phyloP scores from a whole-genome alignment of 2,329 filamentous ascomycete genomes.

The Colletotrichum zoysiae region DNA sequence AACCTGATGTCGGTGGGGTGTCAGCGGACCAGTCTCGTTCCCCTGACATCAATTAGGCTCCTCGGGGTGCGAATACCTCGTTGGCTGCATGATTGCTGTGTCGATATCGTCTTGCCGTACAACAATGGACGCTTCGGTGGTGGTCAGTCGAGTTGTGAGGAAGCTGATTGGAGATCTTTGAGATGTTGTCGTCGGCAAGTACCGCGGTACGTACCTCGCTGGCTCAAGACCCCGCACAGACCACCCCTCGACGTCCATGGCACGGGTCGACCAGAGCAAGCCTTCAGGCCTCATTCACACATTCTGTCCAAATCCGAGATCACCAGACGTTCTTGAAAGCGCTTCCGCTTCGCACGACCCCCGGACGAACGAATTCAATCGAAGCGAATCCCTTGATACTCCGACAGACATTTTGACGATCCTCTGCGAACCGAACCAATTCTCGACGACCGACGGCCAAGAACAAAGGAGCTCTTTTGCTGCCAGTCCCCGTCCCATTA shows the following conservation, averaged over 20 bases:
- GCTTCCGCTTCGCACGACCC: constrained; percentile 24
- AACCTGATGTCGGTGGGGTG: constrained; percentile 52
- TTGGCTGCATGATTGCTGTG: constrained; percentile 48
- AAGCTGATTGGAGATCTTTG: constrained; percentile 42
- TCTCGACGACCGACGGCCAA: constrained; percentile 30
- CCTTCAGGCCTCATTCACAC: constrained; percentile 37
- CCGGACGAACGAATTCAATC: constrained; percentile 17
- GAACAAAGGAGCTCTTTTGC: constrained; percentile 36
- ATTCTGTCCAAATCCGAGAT: constrained; percentile 41
- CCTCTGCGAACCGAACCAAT: background rate
- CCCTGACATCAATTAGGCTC: constrained; percentile 18
- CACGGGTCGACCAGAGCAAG: constrained; percentile 35
- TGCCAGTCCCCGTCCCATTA: constrained; percentile 23
- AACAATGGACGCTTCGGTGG: constrained; percentile 31
- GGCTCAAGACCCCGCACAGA: constrained; percentile 29
- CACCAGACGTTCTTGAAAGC: constrained; percentile 35
- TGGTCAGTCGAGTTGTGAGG: constrained; percentile 38
- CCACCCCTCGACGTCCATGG: constrained; percentile 28
- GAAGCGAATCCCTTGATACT: constrained; percentile 13
- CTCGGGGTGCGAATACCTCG: constrained; percentile 43
- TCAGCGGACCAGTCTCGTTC: constrained; percentile 3
- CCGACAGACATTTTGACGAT: background rate
- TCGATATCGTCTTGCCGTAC: constrained; percentile 39
- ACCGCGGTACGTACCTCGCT: constrained; percentile 37
- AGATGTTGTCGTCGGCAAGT: constrained; percentile 42